phyloP scores from a whole-genome alignment of 306 rosid species.

The Lupinus albus region DNA sequence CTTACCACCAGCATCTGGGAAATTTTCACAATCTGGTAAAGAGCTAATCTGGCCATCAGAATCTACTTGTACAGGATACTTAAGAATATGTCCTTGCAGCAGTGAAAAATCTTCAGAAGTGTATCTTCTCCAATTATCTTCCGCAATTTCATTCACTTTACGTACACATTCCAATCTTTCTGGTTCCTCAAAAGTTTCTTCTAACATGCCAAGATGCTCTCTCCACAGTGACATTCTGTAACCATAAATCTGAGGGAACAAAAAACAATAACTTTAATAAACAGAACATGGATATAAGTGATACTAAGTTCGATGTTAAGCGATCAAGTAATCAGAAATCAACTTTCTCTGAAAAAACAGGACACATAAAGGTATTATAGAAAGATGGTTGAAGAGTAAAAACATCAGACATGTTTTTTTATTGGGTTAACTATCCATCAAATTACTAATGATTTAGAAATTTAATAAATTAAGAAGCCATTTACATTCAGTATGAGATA shows the following conservation, averaged over 20 bases:
- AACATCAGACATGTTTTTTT: slow-evolving; percentile 23
- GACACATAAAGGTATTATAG: slow-evolving; percentile 1
- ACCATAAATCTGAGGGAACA: slow-evolving; percentile 72
- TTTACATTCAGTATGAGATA: slow-evolving; percentile 23
- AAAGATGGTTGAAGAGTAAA: slow-evolving; percentile 25
- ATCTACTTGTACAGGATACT: slow-evolving; percentile 71
- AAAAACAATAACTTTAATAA: not conserved
- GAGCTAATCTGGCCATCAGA: slow-evolving; percentile 58
- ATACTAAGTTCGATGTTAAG: slow-evolving; percentile 28
- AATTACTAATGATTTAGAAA: slow-evolving; percentile 27
- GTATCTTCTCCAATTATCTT: slow-evolving; percentile 63
- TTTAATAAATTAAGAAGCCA: slow-evolving; percentile 23
- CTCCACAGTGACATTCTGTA: slow-evolving; percentile 90
- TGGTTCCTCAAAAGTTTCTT: slow-evolving; percentile 60
- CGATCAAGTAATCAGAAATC: slow-evolving; percentile 3
- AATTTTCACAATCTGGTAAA: slow-evolving; percentile 57
- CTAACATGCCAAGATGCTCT: slow-evolving; percentile 75
- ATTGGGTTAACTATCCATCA: slow-evolving; percentile 20
- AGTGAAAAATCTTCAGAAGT: slow-evolving; percentile 46
- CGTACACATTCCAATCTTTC: slow-evolving; percentile 71
- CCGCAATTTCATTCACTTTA: slow-evolving; percentile 66
- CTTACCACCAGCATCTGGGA: slow-evolving; percentile 88
- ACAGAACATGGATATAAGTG: slow-evolving; percentile 7
- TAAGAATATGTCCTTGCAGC: slow-evolving; percentile 79
- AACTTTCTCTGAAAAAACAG: slow-evolving; percentile 15